Percentiles rank a stretch among this genome's conserved stretches.
Evolutionary conservation across 805 yeast species (phyloP).

Genomic region (Kuraishia capsulata): DNA sequence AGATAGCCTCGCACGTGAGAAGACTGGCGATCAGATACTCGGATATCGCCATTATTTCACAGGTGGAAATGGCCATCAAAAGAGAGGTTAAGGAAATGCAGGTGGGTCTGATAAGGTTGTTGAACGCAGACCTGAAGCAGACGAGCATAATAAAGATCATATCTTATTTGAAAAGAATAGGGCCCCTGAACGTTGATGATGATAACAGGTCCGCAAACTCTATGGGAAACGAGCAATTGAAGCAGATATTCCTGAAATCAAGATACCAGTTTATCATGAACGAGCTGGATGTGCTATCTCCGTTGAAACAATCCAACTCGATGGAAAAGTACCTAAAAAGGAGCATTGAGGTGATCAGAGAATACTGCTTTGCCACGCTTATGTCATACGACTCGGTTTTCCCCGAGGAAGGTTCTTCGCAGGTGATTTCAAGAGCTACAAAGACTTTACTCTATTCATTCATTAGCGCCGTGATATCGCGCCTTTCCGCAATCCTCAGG

Average conservation of each 20-base stretch:
- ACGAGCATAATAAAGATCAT: constrained; percentile 73
- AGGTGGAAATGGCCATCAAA: constrained; percentile 42
- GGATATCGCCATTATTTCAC: constrained; percentile 38
- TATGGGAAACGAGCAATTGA: constrained; percentile 24
- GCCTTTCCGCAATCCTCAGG: constrained; percentile 20
- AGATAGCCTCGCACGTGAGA: constrained; percentile 66
- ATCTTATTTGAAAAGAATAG: constrained; percentile 64
- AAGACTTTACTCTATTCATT: constrained; percentile 28
- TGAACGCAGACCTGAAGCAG: constrained; percentile 71
- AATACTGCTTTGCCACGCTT: constrained; percentile 67
- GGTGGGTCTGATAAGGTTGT: constrained; percentile 54
- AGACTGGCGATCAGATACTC: constrained; percentile 67
- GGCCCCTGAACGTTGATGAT: constrained; percentile 29
- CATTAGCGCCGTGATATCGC: constrained; percentile 21
- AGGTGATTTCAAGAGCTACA: constrained; percentile 4
- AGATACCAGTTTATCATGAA: constrained; percentile 57
- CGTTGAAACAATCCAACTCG: constrained; percentile 44
- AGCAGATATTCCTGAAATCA: constrained; percentile 55
- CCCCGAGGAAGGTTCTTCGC: constrained; percentile 18
- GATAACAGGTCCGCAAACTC: constrained; percentile 12
- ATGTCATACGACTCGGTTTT: constrained; percentile 60
- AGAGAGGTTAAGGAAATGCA: constrained; percentile 53
- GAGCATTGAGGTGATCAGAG: constrained; percentile 77
- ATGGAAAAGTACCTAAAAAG: constrained; percentile 62
- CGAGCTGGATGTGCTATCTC: constrained; percentile 50